phyloP scores from a whole-genome alignment of 2,329 filamentous ascomycete genomes.

The Ophiocordyceps robertsii region DNA sequence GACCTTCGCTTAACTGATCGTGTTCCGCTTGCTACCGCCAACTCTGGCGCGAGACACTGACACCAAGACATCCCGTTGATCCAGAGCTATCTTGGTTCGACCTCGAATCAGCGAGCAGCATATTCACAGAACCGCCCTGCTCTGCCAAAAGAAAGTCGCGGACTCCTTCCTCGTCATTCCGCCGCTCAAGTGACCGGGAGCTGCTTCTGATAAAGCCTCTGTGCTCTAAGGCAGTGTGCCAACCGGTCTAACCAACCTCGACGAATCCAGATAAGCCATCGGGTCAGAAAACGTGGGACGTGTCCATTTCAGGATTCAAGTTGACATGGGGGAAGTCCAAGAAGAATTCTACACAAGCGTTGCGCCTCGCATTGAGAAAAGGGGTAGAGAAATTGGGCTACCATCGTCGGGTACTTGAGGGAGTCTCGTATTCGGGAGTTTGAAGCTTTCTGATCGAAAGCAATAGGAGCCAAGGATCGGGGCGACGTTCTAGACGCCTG shows the following conservation, averaged over 20 bases:
- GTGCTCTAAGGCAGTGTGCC: conserved; percentile 1
- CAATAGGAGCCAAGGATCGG: neutral
- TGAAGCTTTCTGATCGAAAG: neutral
- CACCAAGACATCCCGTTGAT: too few relatives aligned
- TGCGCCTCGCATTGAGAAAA: neutral
- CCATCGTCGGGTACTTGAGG: neutral
- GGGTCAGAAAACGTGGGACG: too few relatives aligned
- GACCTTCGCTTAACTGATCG: too few relatives aligned
- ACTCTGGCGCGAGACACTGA: too few relatives aligned
- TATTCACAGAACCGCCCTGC: too few relatives aligned
- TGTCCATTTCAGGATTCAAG: neutral
- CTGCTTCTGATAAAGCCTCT: conserved; percentile 6
- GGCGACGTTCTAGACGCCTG: conserved; percentile 15
- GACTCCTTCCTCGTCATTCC: neutral
- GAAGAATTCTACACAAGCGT: neutral
- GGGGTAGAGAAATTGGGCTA: neutral
- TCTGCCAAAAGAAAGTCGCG: neutral
- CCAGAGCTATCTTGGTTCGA: too few relatives aligned
- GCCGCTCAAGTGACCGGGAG: neutral
- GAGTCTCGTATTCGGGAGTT: neutral
- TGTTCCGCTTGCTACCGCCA: too few relatives aligned
- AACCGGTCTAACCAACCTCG: neutral
- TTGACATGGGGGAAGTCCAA: neutral
- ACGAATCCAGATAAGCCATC: too few relatives aligned
- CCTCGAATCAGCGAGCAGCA: too few relatives aligned